phyloP scores from a whole-genome alignment of 2,329 filamentous ascomycete genomes.

The Endocalyx cinctus region DNA sequence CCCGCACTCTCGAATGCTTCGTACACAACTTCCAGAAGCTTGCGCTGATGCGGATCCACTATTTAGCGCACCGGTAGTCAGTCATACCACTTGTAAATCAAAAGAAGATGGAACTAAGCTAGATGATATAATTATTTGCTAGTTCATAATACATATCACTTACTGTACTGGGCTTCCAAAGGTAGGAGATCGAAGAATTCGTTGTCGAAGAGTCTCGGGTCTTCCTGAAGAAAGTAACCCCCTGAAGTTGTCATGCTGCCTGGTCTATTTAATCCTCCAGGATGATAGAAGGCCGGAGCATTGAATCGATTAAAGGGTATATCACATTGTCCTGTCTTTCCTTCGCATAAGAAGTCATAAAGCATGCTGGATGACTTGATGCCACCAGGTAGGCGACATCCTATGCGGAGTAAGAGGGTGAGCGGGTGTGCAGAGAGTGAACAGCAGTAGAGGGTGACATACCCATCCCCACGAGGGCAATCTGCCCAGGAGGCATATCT shows the following conservation, averaged over 20 bases:
- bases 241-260: neutral
- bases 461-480: too few relatives aligned
- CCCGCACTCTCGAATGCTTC: neutral
- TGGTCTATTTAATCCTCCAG: neutral
- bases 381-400: neutral
- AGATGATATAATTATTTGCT: too few relatives aligned
- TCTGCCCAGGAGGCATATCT: too few relatives aligned
- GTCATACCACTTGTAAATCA: too few relatives aligned
- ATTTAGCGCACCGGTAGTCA: too few relatives aligned
- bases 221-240: neutral
- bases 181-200: neutral
- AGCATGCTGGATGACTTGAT: neutral
- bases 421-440: too few relatives aligned
- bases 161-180: neutral
- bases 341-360: neutral
- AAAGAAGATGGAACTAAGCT: too few relatives aligned
- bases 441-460: too few relatives aligned
- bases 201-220: neutral
- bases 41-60: neutral
- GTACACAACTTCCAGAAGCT: constrained; percentile 1
- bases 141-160: too few relatives aligned
- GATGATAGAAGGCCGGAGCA: neutral
- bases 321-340: neutral
- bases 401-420: too few relatives aligned
- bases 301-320: neutral